phyloP scores from a whole-genome alignment of 345 rosid genomes.

The Xanthoceras sorbifolium region DNA sequence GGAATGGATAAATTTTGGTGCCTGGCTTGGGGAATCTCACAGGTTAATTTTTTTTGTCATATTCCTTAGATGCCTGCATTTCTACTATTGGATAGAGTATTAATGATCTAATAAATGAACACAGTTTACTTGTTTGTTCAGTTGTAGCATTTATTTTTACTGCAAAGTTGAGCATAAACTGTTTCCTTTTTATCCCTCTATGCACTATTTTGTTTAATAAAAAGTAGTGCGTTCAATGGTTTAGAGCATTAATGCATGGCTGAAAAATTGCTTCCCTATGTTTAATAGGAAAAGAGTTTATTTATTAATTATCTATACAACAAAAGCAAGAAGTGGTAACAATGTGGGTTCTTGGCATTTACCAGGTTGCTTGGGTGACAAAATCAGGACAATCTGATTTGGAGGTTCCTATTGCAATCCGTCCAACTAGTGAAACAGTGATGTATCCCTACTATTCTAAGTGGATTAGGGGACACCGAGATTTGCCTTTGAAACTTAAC shows the following conservation, averaged over 20 bases:
- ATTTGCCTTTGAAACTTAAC: constrained; percentile 90
- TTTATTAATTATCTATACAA: constrained; percentile 2
- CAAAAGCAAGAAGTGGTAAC: background rate
- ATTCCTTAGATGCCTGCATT: background rate
- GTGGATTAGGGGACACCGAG: constrained; percentile 99
- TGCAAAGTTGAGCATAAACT: background rate
- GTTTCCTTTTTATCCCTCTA: background rate
- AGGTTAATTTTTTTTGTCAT: background rate
- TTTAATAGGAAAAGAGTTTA: background rate
- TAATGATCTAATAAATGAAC: background rate
- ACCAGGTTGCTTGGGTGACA: constrained; percentile 98
- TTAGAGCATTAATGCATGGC: background rate
- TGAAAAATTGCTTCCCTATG: background rate
- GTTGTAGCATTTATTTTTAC: background rate
- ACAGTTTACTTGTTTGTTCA: background rate
- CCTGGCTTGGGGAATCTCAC: background rate
- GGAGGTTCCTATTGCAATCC: constrained; percentile 92
- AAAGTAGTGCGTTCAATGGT: background rate
- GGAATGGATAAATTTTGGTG: background rate
- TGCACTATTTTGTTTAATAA: background rate
- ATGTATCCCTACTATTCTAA: constrained; percentile 97
- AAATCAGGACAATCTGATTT: constrained; percentile 86
- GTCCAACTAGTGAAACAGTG: constrained; percentile 98
- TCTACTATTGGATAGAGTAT: background rate
- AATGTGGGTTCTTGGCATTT: constrained; percentile 4